Evolutionary conservation across 1,284 basidiomycete species (phyloP), one percentile per base, ranked within the genome.

Genomic region (Trametes sp.): DNA sequence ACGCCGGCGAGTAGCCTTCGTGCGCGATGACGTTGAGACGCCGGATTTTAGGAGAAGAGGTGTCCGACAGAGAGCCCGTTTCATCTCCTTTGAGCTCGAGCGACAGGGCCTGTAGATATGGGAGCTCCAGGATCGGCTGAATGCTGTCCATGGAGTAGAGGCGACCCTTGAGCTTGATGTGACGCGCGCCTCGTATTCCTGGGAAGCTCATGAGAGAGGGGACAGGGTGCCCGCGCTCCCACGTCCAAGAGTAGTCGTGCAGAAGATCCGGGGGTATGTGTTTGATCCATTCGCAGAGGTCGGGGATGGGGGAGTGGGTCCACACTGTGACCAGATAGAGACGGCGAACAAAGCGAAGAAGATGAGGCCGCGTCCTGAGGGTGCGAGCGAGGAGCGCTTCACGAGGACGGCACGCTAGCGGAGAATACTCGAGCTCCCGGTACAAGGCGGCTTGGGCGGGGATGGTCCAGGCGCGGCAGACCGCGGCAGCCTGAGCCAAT

Each of bases 11-110:
- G 23, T 61, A 41, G 7, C 54, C 59, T 24, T 48, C 42, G 4
- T 54, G 50, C 19, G 57, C 28, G 33, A 56, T 16, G 46, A 64
- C 24, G 9, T 26, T 10, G 21, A 64, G 58, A 28, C 48, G 50
- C 23, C 38, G 46, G 44, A 64, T 54, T 3, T 33, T 51, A 5
- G 35, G 28, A 2, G 45, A 28, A 5, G 16, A 28, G 11, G 33
- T n/a, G 7, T 26, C 38, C 4, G 10, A 13, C 2, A 64, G 35
- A 29, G 21, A 31, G n/a, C 63, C 63, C 28, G 24, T 10, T 56
- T 65, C 59, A 46, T 59, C 53, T 7, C 63, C 63, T 16, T 50
- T 58, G 28, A 65, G 63, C 42, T 65, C 63, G 44, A 65, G 42
- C 1, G 59, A 41, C 11, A 61, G 23, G 42, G 16, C 35, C 21